Base-by-base conservation (phyloP, 1,284 basidiomycete genomes). In the Ustilago sp. region DNA sequence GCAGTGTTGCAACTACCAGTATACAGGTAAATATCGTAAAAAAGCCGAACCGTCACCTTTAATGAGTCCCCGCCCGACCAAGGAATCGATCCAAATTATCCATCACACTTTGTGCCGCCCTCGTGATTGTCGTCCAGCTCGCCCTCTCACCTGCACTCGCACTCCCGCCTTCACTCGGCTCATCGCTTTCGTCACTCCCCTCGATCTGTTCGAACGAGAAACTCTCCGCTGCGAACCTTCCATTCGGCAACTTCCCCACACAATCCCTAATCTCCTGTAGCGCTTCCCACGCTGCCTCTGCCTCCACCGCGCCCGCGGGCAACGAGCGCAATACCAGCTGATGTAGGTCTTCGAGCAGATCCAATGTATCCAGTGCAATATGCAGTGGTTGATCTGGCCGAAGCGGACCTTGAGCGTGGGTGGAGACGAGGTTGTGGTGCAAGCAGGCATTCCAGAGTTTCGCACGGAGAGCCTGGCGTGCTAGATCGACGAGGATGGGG, bases 331-430 rank as follows among this genome's bases (percentile, higher is more conserved):
- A 48, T 23, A 68, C 59, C 41, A 74, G 47, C 38, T 52, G 52
- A 35, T 76, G 56, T 8, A 73, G 60, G n/a, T 77, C 74, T 17
- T 77, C 74, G 23, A 77, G 67, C 56, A 77, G 47, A 43, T 77
- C 74, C 9, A 77, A 60, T 39, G 69, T 69, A 35, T 73, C 69
- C 15, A 77, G 63, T 8, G 69, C 74, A 31, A 77, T 66, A 38
- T 73, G 74, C 9, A 77, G 52, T n/a, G 66, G 65, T 53, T 71
- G 69, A 23, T 73, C 69, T 38, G 69, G 63, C n/a, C 63, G 55
- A 32, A 77, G 36, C 2, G 67, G 69, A 3, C 39, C 64, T 7
- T 48, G 55, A 12, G 59, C 48, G 8, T 68, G 39, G 8, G 62
- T 34, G 2, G 56, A 52, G 19, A 77, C 50, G 19, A 73, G 63